phyloP scores from a whole-genome alignment of 2,329 filamentous ascomycete species.

The Emmonsia crescens region DNA sequence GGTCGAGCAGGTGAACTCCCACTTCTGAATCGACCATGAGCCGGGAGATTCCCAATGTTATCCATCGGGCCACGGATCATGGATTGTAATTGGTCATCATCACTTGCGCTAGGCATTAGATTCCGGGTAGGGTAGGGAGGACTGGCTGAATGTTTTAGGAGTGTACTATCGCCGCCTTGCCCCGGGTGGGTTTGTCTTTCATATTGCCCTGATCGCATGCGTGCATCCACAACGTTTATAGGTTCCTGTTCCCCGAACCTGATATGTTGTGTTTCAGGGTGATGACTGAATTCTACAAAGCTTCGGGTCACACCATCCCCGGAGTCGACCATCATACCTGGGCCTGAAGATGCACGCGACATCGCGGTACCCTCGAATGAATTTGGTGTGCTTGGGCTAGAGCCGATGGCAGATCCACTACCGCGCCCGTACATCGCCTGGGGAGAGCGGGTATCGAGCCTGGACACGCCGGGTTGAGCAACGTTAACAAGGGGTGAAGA shows the following conservation, averaged over 20 bases:
- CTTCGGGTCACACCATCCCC: conserved; percentile 11
- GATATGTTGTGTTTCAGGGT: conserved; percentile 11
- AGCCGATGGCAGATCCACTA: conserved; percentile 7
- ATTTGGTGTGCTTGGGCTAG: conserved; percentile 7
- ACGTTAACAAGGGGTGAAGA: not conserved
- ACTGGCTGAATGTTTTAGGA: not conserved
- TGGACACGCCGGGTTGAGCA: not conserved
- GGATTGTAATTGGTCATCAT: conserved; percentile 8
- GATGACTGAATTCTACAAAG: conserved; percentile 11
- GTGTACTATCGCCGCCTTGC: not conserved
- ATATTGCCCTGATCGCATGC: conserved; percentile 11
- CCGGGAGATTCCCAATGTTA: not conserved
- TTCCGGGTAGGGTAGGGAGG: conserved; percentile 17
- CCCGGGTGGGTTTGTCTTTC: conserved; percentile 3
- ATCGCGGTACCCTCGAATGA: conserved; percentile 11
- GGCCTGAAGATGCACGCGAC: conserved; percentile 17
- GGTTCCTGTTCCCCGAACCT: conserved; percentile 18
- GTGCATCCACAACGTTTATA: conserved; percentile 15
- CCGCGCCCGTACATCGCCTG: conserved; percentile 7
- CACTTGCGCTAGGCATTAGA: conserved; percentile 16
- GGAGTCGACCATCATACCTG: conserved; percentile 18
- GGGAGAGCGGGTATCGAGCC: conserved; percentile 1
- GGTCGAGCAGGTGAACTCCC: conserved; percentile 20
- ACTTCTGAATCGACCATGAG: conserved; percentile 7
- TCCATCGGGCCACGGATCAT: not conserved